Conservation (phyloP, 1,284 basidiomycete species). For the Afroboletus lepidellus region DNA sequence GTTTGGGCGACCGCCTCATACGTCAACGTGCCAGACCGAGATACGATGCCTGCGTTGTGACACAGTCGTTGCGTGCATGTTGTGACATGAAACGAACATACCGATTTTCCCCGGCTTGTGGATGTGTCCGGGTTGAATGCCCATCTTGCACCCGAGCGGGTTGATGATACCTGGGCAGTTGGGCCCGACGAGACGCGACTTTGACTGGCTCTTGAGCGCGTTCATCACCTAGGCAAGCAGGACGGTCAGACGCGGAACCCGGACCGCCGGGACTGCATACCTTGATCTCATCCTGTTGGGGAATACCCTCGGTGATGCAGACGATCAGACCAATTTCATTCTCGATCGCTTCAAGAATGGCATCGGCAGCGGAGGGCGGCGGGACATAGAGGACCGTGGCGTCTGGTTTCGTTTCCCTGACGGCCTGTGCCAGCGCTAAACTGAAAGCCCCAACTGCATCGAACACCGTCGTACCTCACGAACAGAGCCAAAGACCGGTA, state of each 20-base stretch:
- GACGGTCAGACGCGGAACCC: conserved; percentile 4
- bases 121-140: conserved; percentile 98
- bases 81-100: conserved; percentile 33
- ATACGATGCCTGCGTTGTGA: conserved; percentile 79
- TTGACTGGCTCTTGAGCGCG: conserved; percentile 91
- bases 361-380: conserved; percentile 88
- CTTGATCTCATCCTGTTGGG: conserved; percentile 92
- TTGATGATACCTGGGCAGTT: conserved; percentile 99
- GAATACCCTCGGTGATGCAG: conserved; percentile 96
- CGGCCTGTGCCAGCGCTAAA: conserved; percentile 57
- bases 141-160: conserved; percentile 98
- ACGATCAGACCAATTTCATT: conserved; percentile 96
- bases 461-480: conserved; percentile 63
- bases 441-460: background rate
- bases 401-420: conserved; percentile 80
- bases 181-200: conserved; percentile 92
- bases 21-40: conserved; percentile 91
- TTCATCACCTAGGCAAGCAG: conserved; percentile 73
- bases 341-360: conserved; percentile 97
- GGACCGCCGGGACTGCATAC: conserved; percentile 40
- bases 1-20: conserved; percentile 95
- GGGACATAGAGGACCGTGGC: conserved; percentile 96
- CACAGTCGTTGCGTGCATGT: background rate
- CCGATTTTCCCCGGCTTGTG: conserved; percentile 95
- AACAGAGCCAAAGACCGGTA: conserved; percentile 94